Percentiles rank a stretch among this genome's conserved stretches.
Conservation (phyloP, 768 basidiomycete genomes). For the Russula brevipes region DNA sequence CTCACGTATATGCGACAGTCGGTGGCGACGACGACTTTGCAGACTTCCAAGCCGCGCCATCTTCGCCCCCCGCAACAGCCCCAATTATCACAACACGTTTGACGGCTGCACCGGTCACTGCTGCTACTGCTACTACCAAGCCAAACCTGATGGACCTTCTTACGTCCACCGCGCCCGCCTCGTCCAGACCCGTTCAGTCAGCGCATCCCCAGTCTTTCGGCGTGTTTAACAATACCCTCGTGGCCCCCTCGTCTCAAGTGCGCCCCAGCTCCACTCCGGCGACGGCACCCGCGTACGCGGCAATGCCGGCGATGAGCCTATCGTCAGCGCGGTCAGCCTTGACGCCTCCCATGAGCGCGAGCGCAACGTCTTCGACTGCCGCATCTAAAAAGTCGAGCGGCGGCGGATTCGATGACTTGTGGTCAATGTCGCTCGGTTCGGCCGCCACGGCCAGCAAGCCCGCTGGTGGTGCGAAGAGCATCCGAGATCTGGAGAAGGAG, state of each 20-base stretch:
- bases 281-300: background rate
- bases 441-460: slow-evolving; percentile 32
- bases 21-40: slow-evolving; percentile 72
- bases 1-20: background rate
- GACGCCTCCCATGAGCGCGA: slow-evolving; percentile 21
- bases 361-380: slow-evolving; percentile 24
- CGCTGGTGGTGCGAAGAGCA: slow-evolving; percentile 52
- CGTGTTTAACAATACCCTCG: slow-evolving; percentile 3
- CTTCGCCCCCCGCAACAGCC: slow-evolving; percentile 48
- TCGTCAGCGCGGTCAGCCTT: slow-evolving; percentile 30
- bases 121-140: background rate
- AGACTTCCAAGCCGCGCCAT: slow-evolving; percentile 76
- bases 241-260: slow-evolving; percentile 15
- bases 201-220: slow-evolving; percentile 9
- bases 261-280: slow-evolving; percentile 21
- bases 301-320: slow-evolving; percentile 19
- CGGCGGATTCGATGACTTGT: slow-evolving; percentile 83
- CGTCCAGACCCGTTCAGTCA: slow-evolving; percentile 2
- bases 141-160: slow-evolving; percentile 17
- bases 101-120: background rate
- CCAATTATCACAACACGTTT: slow-evolving; percentile 34
- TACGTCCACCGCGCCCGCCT: background rate
- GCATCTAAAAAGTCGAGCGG: slow-evolving; percentile 35
- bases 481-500: slow-evolving; percentile 86
- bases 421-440: slow-evolving; percentile 71